A percentile compares a stretch with the other conserved stretches of the same genome.
Evolutionary conservation across 2,329 filamentous ascomycete species (phyloP).

Genomic region (Phoma sp.): DNA sequence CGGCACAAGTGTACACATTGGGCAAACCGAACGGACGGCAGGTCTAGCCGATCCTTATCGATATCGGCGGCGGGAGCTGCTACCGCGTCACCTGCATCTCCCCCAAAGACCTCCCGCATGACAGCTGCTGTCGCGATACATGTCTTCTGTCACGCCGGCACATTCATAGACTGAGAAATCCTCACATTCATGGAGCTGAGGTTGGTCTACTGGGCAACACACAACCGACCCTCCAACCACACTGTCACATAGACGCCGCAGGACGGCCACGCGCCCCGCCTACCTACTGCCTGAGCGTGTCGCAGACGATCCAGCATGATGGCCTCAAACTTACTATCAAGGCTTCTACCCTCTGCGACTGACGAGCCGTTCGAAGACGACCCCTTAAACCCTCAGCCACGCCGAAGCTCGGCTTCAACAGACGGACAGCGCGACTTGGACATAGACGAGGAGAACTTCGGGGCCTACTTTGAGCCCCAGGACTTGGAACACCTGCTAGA

Average conservation of each 20-base stretch:
- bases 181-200: constrained; percentile 33
- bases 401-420: constrained; percentile 35
- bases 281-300: constrained; percentile 33
- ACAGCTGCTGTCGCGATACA: constrained; percentile 27
- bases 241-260: constrained; percentile 16
- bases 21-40: constrained; percentile 18
- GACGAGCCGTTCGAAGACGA: constrained; percentile 57
- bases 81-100: constrained; percentile 35
- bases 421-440: constrained; percentile 56
- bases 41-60: constrained; percentile 36
- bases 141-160: constrained; percentile 25
- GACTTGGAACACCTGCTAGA: constrained; percentile 64
- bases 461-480: constrained; percentile 60
- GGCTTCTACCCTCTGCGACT: constrained; percentile 57
- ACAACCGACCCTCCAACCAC: constrained; percentile 26
- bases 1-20: constrained; percentile 22
- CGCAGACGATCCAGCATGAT: constrained; percentile 48
- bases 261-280: constrained; percentile 37
- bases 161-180: constrained; percentile 23
- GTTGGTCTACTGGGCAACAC: constrained; percentile 22
- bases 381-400: constrained; percentile 23
- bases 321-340: constrained; percentile 61
- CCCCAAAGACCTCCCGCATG: constrained; percentile 24
- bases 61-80: constrained; percentile 21
- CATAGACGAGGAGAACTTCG: constrained; percentile 58